Base-by-base conservation (phyloP, 1,139 yeast genomes). In the Blastobotrys petasosporus region DNA sequence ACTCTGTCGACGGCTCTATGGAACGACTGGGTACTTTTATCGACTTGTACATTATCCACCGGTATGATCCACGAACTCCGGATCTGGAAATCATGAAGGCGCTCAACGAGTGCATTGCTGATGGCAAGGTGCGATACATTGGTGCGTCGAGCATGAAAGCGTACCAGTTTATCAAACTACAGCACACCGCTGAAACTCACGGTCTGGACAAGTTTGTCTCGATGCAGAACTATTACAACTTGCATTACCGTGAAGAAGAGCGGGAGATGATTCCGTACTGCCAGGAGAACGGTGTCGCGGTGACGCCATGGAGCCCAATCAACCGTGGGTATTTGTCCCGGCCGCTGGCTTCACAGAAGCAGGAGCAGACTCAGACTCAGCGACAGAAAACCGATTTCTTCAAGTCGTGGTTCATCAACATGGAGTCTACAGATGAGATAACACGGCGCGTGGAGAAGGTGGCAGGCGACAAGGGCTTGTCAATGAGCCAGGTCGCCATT, bases 241-340 rank as follows among this genome's bases (percentile, higher is more conserved):
- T 77, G 52, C 48, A 78, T 7, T 70, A 75, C 59, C 67, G 84
- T 25, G 82, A 78, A 56, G 83, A 79, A 46, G 84, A 79, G 57
- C 62, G 76, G 33, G 83, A 79, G 56, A 70, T 78, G 76, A 74
- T 69, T 52, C 78, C 76, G 28, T 78, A 66, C 62, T 75, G 80
- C 57, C 62, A 76, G 9, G 60, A 65, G 44, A 67, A 67, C 4
- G 70, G 73, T 23, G 76, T 75, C 32, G 79, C 77, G 0, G 46
- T 75, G 34, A 68, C 73, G 47, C 79, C 80, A 4, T 76, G 75
- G 74, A 71, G 76, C 8, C 78, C 79, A 12, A 62, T 69, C 50
- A 76, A 76, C 10, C 60, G 74, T 51, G 79, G 79, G 4, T 28
- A 70, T 0, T 63, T 75, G 38, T 68, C 79, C 9, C 65, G 76